These are phyloP conservation scores for Alliaria petiolata DNA, from an alignment of 345 rosid species.

Conservation along the genomic window DNA sequence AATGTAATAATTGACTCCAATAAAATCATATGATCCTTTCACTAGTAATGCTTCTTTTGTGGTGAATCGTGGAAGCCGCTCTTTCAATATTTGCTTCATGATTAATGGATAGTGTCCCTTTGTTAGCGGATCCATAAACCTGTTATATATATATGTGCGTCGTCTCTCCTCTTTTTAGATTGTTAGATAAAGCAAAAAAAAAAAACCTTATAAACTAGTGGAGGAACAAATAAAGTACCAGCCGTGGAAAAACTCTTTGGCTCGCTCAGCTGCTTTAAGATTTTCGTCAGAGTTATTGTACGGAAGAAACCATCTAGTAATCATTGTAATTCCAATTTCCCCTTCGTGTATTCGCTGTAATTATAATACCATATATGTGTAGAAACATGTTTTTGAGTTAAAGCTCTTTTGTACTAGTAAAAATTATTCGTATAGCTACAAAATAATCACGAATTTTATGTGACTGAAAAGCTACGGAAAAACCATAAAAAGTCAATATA, in stretches of 20 bases:
- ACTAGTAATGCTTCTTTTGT: not conserved
- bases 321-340: conserved; percentile 32
- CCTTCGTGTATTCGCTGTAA: conserved; percentile 33
- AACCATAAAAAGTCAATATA: too few species aligned
- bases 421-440: too few species aligned
- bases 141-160: not conserved
- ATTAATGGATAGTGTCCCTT: conserved; percentile 34
- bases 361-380: not conserved
- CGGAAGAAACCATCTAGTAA: conserved; percentile 30
- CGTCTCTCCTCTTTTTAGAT: not conserved
- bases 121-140: conserved; percentile 37
- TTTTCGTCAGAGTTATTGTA: not conserved
- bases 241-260: conserved; percentile 31
- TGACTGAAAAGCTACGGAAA: too few species aligned
- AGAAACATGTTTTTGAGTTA: not conserved
- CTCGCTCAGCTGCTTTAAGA: conserved; percentile 26
- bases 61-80: conserved; percentile 5
- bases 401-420: not conserved
- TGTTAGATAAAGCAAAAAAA: not conserved
- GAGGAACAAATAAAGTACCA: conserved; percentile 15
- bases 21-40: conserved; percentile 14
- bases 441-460: too few species aligned
- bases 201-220: too few species aligned
- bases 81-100: conserved; percentile 5
- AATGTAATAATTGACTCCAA: conserved; percentile 19